Evolutionary conservation across 1,284 basidiomycete genomes (phyloP).

Genomic region (Cutaneotrichosporon cavernicola): DNA sequence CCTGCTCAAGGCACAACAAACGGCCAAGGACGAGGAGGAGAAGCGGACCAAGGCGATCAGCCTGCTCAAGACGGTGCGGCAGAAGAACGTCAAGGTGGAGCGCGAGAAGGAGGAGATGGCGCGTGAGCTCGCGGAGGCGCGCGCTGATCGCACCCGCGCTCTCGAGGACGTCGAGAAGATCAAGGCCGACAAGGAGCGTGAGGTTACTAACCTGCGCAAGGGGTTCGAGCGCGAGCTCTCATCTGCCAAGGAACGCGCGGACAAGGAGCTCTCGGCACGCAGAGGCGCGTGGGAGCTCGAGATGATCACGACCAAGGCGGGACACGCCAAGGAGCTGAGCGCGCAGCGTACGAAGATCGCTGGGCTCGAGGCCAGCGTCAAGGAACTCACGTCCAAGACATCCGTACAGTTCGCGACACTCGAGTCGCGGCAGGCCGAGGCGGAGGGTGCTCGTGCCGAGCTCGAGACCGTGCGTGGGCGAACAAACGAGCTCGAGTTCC

Average conservation of each 20-base stretch:
- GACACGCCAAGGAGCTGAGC: slow-evolving; percentile 67
- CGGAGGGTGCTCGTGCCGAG: slow-evolving; percentile 73
- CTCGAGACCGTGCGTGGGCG: slow-evolving; percentile 71
- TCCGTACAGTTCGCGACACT: slow-evolving; percentile 75
- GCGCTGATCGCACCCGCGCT: slow-evolving; percentile 59
- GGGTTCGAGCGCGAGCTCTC: slow-evolving; percentile 76
- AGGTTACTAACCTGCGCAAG: slow-evolving; percentile 63
- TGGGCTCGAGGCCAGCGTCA: slow-evolving; percentile 67
- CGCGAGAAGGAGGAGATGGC: slow-evolving; percentile 77
- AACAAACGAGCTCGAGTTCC: slow-evolving; percentile 78
- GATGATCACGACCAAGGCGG: slow-evolving; percentile 66
- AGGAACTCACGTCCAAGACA: slow-evolving; percentile 68
- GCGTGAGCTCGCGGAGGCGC: slow-evolving; percentile 63
- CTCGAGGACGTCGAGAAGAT: slow-evolving; percentile 51
- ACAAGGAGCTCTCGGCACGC: slow-evolving; percentile 65
- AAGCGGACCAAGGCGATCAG: slow-evolving; percentile 90
- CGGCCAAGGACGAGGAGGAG: slow-evolving; percentile 87
- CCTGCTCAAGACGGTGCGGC: slow-evolving; percentile 83
- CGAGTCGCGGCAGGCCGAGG: slow-evolving; percentile 79
- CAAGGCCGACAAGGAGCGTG: slow-evolving; percentile 67
- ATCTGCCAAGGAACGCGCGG: slow-evolving; percentile 63
- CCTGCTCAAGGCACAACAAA: slow-evolving; percentile 61
- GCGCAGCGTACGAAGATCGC: slow-evolving; percentile 64
- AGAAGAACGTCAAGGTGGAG: slow-evolving; percentile 87
- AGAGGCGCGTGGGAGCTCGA: slow-evolving; percentile 75